Percentiles rank a stretch among this genome's conserved stretches.
Conservation (phyloP, 768 basidiomycete genomes). For the Mycena alexandri region DNA sequence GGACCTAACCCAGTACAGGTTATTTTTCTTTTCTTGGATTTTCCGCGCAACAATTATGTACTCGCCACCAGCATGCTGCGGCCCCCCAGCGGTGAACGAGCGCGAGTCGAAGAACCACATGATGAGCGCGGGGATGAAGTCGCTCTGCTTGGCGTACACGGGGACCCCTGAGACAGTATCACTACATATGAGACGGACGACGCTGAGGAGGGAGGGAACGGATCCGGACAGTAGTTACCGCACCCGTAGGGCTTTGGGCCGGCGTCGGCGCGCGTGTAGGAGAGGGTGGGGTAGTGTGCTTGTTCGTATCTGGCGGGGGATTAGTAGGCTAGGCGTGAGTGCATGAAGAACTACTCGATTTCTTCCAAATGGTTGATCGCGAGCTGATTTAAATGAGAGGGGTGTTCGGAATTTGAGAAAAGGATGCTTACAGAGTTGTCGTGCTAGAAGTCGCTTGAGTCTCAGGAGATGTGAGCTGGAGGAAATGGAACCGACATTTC, state of each 20-base stretch:
- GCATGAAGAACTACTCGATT: conserved; percentile 34
- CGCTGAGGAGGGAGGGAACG: not conserved
- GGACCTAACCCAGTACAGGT: conserved; percentile 14
- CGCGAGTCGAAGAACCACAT: conserved; percentile 41
- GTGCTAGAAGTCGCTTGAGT: conserved; percentile 23
- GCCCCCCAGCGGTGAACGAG: conserved; percentile 29
- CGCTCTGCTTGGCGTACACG: conserved; percentile 27
- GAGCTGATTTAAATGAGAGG: conserved; percentile 14
- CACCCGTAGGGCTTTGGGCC: conserved; percentile 36
- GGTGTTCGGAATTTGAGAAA: not conserved
- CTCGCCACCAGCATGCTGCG: not conserved
- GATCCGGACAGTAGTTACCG: conserved; percentile 39
- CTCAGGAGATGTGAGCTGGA: not conserved
- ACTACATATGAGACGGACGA: not conserved
- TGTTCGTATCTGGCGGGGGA: conserved; percentile 31
- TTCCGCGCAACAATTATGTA: too few relatives aligned
- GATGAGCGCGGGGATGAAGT: conserved; percentile 29
- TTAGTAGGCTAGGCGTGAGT: too few relatives aligned
- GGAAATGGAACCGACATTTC: conserved; percentile 28
- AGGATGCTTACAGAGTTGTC: conserved; percentile 31
- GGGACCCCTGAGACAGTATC: conserved; percentile 33
- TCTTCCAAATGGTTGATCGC: conserved; percentile 36
- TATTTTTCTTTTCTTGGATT: too few relatives aligned
- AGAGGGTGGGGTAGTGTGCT: conserved; percentile 33
- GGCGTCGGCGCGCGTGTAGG: conserved; percentile 37